phyloP scores from a whole-genome alignment of 805 yeast genomes.

The Candida hungchunana region DNA sequence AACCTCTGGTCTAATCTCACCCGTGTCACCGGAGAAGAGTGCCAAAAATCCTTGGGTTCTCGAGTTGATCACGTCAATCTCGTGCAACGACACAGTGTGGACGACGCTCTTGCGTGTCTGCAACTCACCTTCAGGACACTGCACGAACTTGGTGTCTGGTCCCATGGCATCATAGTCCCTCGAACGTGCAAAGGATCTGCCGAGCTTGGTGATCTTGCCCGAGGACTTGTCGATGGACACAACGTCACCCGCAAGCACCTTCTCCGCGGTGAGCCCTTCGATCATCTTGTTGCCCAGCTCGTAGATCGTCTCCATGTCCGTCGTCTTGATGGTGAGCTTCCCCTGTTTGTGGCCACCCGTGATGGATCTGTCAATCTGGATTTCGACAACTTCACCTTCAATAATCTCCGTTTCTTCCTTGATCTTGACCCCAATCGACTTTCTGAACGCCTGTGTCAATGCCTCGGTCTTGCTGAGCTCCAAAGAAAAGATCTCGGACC shows the following conservation, averaged over 20 bases:
- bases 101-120: constrained; percentile 94
- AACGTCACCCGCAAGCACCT: constrained; percentile 95
- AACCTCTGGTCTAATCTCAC: constrained; percentile 93
- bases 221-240: constrained; percentile 92
- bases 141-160: constrained; percentile 95
- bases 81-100: constrained; percentile 97
- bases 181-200: constrained; percentile 93
- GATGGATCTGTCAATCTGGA: constrained; percentile 86
- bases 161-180: constrained; percentile 99
- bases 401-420: constrained; percentile 96
- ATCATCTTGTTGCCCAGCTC: constrained; percentile 94
- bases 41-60: constrained; percentile 98
- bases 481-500: constrained; percentile 87
- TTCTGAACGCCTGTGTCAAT: constrained; percentile 92
- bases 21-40: constrained; percentile 92
- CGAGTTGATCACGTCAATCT: constrained; percentile 95
- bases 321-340: constrained; percentile 92
- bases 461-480: constrained; percentile 96
- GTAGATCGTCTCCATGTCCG: constrained; percentile 98
- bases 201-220: constrained; percentile 90
- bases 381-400: constrained; percentile 98
- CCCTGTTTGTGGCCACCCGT: constrained; percentile 99
- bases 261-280: constrained; percentile 90
- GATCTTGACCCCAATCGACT: constrained; percentile 90
- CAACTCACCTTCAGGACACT: constrained; percentile 97